phyloP scores from a whole-genome alignment of 345 rosid species.

The Eucalyptus guilfoylei region DNA sequence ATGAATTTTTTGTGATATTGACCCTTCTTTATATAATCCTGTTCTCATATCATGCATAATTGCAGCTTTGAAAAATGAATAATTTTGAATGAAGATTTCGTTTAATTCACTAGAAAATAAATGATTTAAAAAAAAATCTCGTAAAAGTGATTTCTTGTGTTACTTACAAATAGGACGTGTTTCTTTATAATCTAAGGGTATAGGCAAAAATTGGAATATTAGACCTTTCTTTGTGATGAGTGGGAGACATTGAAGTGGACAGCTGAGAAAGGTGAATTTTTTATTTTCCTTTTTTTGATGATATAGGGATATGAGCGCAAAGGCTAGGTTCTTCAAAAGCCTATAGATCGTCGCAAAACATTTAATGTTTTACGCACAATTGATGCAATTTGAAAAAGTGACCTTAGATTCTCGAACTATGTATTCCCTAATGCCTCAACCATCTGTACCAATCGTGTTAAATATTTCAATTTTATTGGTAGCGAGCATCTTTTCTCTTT shows the following conservation, averaged over 20 bases:
- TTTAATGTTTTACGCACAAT: no score
- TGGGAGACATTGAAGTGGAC: neutral
- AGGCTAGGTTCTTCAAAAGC: neutral
- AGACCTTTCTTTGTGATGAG: neutral
- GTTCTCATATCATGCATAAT: neutral
- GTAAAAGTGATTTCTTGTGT: neutral
- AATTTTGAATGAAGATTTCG: neutral
- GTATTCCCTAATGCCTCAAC: fast-evolving
- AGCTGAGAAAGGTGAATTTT: neutral
- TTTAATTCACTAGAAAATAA: neutral
- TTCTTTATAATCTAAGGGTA: neutral
- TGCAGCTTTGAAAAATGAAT: neutral
- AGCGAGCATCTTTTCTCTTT: neutral
- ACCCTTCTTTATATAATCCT: neutral
- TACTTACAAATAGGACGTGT: no score
- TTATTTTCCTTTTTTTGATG: no score
- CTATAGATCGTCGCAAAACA: neutral
- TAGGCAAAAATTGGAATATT: neutral
- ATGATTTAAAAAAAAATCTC: no score
- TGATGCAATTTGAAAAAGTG: neutral
- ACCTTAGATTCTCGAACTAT: neutral
- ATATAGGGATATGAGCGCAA: neutral
- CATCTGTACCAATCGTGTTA: neutral
- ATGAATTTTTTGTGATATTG: no score
- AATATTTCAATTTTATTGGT: neutral